Conservation (phyloP, 352 stramenopile genomes). For the Pythium apleroticum region DNA sequence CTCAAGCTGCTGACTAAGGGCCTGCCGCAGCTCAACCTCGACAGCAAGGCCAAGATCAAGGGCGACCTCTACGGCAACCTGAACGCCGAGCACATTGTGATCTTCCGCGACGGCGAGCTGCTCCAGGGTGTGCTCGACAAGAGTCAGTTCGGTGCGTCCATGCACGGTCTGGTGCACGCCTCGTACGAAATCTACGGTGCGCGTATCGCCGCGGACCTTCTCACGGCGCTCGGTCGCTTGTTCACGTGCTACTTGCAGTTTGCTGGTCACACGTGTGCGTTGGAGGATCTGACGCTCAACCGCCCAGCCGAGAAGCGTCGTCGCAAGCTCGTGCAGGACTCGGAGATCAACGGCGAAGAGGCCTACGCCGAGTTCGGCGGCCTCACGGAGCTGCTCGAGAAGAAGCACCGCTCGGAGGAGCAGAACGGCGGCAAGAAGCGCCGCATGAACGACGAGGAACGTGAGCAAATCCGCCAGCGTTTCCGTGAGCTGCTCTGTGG, state of each 20-base stretch:
- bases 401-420: conserved; percentile 50
- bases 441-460: conserved; percentile 84
- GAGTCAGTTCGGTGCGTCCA: conserved; percentile 97
- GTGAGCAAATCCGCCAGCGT: conserved; percentile 62
- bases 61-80: conserved; percentile 92
- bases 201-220: conserved; percentile 79
- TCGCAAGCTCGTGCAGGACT: conserved; percentile 86
- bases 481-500: conserved; percentile 78
- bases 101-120: conserved; percentile 96
- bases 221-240: conserved; percentile 87
- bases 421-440: conserved; percentile 57
- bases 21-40: conserved; percentile 88
- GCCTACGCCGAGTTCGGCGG: conserved; percentile 86
- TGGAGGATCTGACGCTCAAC: conserved; percentile 98
- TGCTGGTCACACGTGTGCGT: conserved; percentile 97
- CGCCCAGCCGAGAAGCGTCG: conserved; percentile 91
- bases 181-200: conserved; percentile 92
- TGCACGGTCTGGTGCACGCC: conserved; percentile 97
- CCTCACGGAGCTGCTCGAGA: conserved; percentile 61
- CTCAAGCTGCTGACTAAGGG: conserved; percentile 93
- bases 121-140: conserved; percentile 99
- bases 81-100: conserved; percentile 96
- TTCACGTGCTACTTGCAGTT: conserved; percentile 99
- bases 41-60: conserved; percentile 97
- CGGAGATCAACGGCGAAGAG: conserved; percentile 77